Evolutionary conservation across 768 basidiomycete genomes (phyloP).

Genomic region (Crassisporium funariophilum): DNA sequence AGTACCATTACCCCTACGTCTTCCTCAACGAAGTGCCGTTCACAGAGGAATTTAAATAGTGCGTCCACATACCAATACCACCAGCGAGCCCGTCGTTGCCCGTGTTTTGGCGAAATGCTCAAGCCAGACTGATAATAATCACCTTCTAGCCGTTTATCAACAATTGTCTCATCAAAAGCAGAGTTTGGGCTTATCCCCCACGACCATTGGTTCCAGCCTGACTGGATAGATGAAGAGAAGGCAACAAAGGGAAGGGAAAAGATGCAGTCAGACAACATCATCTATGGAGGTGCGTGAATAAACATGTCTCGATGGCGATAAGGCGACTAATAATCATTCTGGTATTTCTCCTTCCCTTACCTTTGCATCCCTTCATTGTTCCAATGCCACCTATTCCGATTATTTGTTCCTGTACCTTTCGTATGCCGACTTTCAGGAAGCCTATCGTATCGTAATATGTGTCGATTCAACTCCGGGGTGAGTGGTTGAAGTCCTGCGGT

Average conservation of each 20-base stretch:
- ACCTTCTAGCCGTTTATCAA: no score
- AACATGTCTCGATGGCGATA: no score
- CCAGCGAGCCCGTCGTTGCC: no score
- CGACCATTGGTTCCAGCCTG: conserved; percentile 77
- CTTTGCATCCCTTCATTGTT: conserved; percentile 37
- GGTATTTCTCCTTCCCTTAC: no score
- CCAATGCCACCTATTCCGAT: no score
- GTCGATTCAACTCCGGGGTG: conserved; percentile 72
- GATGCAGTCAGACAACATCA: conserved; percentile 55
- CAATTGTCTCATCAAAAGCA: conserved; percentile 25
- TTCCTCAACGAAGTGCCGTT: conserved; percentile 89
- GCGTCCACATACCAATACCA: no score
- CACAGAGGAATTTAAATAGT: conserved; percentile 72
- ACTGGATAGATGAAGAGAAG: conserved; percentile 73
- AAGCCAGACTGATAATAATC: no score
- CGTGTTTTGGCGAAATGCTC: no score
- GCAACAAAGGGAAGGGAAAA: conserved; percentile 57
- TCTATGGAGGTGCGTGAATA: conserved; percentile 40
- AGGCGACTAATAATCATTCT: no score
- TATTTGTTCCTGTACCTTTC: no score
- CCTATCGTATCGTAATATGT: conserved; percentile 67
- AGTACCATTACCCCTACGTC: conserved; percentile 82
- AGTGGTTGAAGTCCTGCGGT: conserved; percentile 22
- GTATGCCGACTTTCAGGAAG: no score
- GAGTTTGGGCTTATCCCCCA: conserved; percentile 68